Evolutionary conservation across 805 yeast genomes (phyloP).

Genomic region (Barnettozyma siamensis): DNA sequence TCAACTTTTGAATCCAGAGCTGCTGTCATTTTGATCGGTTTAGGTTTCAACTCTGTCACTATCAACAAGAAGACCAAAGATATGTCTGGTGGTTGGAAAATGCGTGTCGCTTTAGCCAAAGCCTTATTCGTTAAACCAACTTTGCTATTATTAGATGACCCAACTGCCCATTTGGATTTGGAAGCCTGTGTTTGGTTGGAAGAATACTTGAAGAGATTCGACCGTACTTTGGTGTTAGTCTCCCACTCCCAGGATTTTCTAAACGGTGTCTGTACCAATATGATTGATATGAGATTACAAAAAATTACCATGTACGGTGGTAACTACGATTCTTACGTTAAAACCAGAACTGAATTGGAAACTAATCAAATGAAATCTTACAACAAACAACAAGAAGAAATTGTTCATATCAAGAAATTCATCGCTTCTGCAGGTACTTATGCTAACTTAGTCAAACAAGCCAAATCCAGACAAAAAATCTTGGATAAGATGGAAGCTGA

Average conservation of each 20-base stretch:
- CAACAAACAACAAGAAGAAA: constrained; percentile 97
- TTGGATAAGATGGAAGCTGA: constrained; percentile 99
- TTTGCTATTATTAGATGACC: constrained; percentile 89
- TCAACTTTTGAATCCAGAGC: constrained; percentile 95
- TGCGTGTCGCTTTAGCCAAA: constrained; percentile 98
- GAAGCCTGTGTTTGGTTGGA: constrained; percentile 99
- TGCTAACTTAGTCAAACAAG: constrained; percentile 97
- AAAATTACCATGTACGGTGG: constrained; percentile 81
- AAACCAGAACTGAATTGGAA: constrained; percentile 91
- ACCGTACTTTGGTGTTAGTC: constrained; percentile 86
- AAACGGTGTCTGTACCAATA: constrained; percentile 96
- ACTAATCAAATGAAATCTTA: constrained; percentile 98
- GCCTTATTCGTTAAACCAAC: constrained; percentile 98
- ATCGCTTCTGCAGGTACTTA: constrained; percentile 99
- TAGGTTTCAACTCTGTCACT: constrained; percentile 86
- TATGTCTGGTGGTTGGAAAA: constrained; percentile 99
- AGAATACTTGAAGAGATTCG: constrained; percentile 92
- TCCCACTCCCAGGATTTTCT: constrained; percentile 99
- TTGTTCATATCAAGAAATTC: constrained; percentile 95
- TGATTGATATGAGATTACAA: constrained; percentile 95
- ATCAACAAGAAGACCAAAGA: constrained; percentile 93
- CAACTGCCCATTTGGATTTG: constrained; percentile 98
- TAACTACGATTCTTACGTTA: constrained; percentile 94
- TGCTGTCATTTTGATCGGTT: constrained; percentile 91
- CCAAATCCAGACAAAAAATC: constrained; percentile 98